Percentiles rank a stretch among this genome's conserved stretches.
These are phyloP conservation scores for Lepraria neglecta DNA, from an alignment of 495 filamentous ascomycete species.

Conservation along the genomic window DNA sequence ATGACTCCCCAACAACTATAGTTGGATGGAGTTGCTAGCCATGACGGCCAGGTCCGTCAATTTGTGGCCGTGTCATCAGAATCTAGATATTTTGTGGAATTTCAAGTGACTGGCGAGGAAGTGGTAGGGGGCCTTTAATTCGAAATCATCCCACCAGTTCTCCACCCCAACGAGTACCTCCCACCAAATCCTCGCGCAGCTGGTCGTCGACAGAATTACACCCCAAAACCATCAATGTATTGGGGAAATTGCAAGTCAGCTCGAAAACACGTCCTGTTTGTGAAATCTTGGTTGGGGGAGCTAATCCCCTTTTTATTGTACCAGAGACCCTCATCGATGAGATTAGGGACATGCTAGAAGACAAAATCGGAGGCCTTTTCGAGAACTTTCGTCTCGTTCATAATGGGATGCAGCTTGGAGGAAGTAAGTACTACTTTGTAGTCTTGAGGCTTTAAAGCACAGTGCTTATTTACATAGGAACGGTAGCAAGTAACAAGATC, in stretches of 20 bases:
- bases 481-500: too few species aligned
- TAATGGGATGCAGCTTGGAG: conserved; percentile 82
- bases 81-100: not conserved
- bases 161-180: not conserved
- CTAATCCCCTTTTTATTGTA: too few species aligned
- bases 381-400: conserved; percentile 24
- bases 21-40: too few species aligned
- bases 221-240: not conserved
- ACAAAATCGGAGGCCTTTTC: not conserved
- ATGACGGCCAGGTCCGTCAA: not conserved
- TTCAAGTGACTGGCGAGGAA: not conserved
- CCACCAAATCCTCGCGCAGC: not conserved
- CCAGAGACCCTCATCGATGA: not conserved
- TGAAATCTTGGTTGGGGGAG: too few species aligned
- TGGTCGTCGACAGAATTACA: not conserved
- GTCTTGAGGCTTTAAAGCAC: too few species aligned
- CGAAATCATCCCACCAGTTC: not conserved
- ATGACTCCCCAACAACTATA: too few species aligned
- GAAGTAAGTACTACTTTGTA: conserved; percentile 43
- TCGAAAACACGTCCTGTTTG: too few species aligned
- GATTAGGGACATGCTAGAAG: not conserved
- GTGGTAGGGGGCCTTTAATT: not conserved
- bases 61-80: not conserved
- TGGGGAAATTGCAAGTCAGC: too few species aligned
- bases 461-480: too few species aligned